Base-by-base conservation (phyloP, 306 rosid genomes). In the Inga oerstediana region DNA sequence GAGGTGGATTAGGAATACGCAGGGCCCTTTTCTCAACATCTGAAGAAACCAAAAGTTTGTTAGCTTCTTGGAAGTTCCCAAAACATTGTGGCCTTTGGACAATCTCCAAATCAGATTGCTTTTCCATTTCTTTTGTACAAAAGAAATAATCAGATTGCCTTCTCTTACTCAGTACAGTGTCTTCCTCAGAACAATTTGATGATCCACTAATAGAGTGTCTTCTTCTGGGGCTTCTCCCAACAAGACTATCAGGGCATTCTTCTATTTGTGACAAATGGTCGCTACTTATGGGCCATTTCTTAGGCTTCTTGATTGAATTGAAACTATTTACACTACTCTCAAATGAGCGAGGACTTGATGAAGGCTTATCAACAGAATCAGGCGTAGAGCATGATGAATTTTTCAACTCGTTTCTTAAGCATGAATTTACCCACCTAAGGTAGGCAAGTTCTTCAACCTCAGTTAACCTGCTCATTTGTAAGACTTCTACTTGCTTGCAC, bases 361-460 rank as follows among this genome's bases (percentile, higher is more conserved):
- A 65, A 22, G 56, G 16, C 75, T 43, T 71, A 78, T 90, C 92
- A 49, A 87, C 94, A 49, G 92, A 87, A 89, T 84, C 87, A 19
- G 61, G 66, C 10, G 85, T 44, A 45, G 97, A 85, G 85, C 91
- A 89, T 41, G 98, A 89, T 41, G 98, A 89, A 74, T 87, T 92
- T 82, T 92, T 91, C 88, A 96, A 88, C 86, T 96, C 99, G 9
- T 79, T 96, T 85, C 94, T 77, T 72, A 96, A 81, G 84, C 99
- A 96, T 19, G 99, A 92, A 87, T 96, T 96, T 52, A 96, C 99
- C 99, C 99, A 96, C 80, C 98, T 93, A 79, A 96, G 90, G 80
- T 96, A 96, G 19, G 99, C 99, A 68, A 96, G 97, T 84, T 96
- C 99, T 86, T 96, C 99, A 79, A 96, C 99, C 83, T 96, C 99